These are phyloP conservation scores for Gnaphalium uliginosum DNA, from an alignment of 129 eudicot species.

Conservation along the genomic window DNA sequence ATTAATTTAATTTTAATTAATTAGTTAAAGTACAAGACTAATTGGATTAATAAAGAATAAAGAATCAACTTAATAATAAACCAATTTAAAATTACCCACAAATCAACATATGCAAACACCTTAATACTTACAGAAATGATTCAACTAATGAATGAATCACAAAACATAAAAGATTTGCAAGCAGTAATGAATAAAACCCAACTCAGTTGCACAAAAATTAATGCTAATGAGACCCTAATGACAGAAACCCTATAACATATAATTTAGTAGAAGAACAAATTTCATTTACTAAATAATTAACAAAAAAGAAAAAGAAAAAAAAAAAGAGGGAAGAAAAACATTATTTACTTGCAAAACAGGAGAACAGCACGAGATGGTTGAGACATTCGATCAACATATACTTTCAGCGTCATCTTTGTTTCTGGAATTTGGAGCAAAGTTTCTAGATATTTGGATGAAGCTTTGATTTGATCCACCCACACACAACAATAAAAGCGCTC, in stretches of 20 bases:
- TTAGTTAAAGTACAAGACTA: background rate
- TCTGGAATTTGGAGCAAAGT: background rate
- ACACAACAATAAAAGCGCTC: background rate
- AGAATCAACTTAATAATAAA: background rate
- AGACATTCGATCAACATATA: constrained; percentile 65
- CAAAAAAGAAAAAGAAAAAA: background rate
- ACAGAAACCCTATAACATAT: background rate
- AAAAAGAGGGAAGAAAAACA: background rate
- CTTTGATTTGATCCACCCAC: background rate
- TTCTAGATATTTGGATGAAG: background rate
- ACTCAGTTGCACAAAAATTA: constrained; percentile 15
- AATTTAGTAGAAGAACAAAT: background rate
- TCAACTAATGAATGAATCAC: constrained; percentile 1
- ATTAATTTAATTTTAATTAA: too few relatives aligned
- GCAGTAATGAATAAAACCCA: background rate
- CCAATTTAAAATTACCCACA: background rate
- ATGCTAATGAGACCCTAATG: background rate
- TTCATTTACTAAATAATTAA: background rate
- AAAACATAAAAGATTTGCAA: background rate
- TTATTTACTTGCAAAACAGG: constrained; percentile 65
- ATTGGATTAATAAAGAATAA: background rate
- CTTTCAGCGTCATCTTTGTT: constrained; percentile 48
- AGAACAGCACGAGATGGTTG: constrained; percentile 72
- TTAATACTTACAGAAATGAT: constrained; percentile 5
- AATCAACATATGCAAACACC: constrained; percentile 6